Base-by-base conservation (phyloP, 1,284 basidiomycete genomes). In the Ceratobasidium papillatum region DNA sequence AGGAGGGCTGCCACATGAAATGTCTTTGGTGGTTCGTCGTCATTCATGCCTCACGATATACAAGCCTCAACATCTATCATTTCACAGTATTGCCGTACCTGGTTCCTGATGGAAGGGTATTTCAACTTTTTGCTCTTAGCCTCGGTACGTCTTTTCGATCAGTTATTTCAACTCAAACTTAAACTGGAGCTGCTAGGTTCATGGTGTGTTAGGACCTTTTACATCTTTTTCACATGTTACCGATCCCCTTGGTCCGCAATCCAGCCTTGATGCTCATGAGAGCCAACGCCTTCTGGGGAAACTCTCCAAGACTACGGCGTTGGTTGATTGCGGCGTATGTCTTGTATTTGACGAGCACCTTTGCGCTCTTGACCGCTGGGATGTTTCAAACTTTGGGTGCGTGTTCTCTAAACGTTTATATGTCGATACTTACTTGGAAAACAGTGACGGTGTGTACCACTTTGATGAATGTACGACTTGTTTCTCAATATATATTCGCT, bases 71-170 rank as follows among this genome's bases (percentile, higher is more conserved):
- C n/a, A n/a, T n/a, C n/a, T n/a, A 3, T 45, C 3, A 19, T 51
- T 51, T 38, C 34, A 38, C 34, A 72, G 69, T 72, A 47, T 22
- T 72, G 69, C 25, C 56, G 58, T 3, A 51, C 32, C 9, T 72
- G 69, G 69, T 72, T 72, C n/a, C 22, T 72, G 2, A n/a, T 25
- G 9, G 69, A 72, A 25, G 69, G 52, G 2, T 72, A 72, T 27
- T 32, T 61, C 41, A 72, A 72, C 58, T 72, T 72, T 47, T n/a
- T 61, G 17, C 58, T 72, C 19, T 32, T 72, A 17, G 69, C 69
- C 27, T 56, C 56, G 38, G 61, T 63, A 30, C 17, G 41, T 27
- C n/a, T 9, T 8, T n/a, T 45, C 38, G 1, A 17, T 14, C 25
- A 14, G 22, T 27, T 45, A 1, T 3, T 25, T 27, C 2, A 9